A percentile compares a stretch with the other conserved stretches of the same genome.
phyloP scores from a whole-genome alignment of 163 green algal genomes.

The Chloromonas sp. region DNA sequence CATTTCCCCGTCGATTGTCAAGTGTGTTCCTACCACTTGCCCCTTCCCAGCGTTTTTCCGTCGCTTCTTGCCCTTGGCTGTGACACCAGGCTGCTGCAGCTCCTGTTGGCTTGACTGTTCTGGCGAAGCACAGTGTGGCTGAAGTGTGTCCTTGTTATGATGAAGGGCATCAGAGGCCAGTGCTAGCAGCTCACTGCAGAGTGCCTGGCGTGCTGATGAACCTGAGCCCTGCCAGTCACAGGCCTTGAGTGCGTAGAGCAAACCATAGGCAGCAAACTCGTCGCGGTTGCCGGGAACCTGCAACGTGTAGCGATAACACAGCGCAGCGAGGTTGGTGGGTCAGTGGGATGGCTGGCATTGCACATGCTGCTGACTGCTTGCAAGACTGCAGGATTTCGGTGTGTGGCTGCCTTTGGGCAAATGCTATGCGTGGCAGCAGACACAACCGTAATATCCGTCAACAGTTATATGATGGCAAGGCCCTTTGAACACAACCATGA shows the following conservation, averaged over 20 bases:
- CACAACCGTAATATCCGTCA: neutral
- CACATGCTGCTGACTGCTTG: neutral
- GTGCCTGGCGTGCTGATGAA: neutral
- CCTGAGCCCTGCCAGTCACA: neutral
- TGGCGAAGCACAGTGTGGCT: neutral
- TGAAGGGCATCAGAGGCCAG: neutral
- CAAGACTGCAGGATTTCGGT: neutral
- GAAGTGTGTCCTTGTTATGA: neutral
- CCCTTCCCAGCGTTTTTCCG: neutral
- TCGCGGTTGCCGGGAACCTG: slow-evolving; percentile 33
- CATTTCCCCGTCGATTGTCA: too few species aligned
- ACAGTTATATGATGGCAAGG: neutral
- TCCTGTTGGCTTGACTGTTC: neutral
- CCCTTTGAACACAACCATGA: neutral
- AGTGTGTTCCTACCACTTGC: neutral
- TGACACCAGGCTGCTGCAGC: neutral
- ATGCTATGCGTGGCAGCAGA: neutral
- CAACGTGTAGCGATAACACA: neutral
- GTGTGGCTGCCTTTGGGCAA: neutral
- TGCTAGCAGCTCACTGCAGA: neutral
- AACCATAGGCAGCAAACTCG: slow-evolving; percentile 62
- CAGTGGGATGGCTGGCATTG: neutral
- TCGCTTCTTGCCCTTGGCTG: neutral
- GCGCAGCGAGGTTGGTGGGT: neutral
- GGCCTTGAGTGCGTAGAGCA: slow-evolving; percentile 45